Percentiles rank a stretch among this genome's conserved stretches.
Conservation (phyloP, 2,329 filamentous ascomycete genomes). For the Alternaria sp. region DNA sequence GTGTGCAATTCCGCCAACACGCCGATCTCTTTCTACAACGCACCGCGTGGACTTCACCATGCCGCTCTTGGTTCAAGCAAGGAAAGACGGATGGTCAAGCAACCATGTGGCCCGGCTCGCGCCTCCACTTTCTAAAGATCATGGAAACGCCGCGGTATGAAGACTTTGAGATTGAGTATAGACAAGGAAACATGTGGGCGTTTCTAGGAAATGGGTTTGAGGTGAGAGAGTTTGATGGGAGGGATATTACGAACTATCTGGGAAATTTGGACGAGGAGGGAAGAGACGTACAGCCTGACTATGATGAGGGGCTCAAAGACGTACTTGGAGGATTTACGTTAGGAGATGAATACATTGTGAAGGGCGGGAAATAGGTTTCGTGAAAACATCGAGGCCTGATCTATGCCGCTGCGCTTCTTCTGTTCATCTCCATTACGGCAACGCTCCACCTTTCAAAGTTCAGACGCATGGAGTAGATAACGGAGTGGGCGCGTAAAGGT, state of each 20-base stretch:
- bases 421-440: background rate
- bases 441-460: background rate
- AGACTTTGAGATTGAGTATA: constrained; percentile 31
- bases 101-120: constrained; percentile 29
- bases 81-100: constrained; percentile 29
- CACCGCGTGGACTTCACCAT: constrained; percentile 33
- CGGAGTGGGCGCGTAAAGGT: background rate
- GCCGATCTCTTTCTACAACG: constrained; percentile 32
- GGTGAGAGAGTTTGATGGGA: constrained; percentile 55
- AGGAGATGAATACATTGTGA: constrained; percentile 35
- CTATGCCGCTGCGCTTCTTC: background rate
- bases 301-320: constrained; percentile 49
- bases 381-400: background rate
- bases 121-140: constrained; percentile 33
- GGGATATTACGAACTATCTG: constrained; percentile 56
- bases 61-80: constrained; percentile 34
- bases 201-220: constrained; percentile 48
- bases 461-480: background rate
- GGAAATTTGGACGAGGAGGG: constrained; percentile 48
- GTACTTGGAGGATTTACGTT: constrained; percentile 45
- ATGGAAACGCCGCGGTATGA: constrained; percentile 28
- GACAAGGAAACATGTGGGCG: constrained; percentile 25
- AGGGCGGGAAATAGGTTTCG: constrained; percentile 8
- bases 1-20: constrained; percentile 26
- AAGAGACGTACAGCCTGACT: constrained; percentile 50